Evolutionary conservation across 129 eudicot genomes (phyloP), one percentile per base, ranked within the genome.

Genomic region (Flaveria sonorensis): DNA sequence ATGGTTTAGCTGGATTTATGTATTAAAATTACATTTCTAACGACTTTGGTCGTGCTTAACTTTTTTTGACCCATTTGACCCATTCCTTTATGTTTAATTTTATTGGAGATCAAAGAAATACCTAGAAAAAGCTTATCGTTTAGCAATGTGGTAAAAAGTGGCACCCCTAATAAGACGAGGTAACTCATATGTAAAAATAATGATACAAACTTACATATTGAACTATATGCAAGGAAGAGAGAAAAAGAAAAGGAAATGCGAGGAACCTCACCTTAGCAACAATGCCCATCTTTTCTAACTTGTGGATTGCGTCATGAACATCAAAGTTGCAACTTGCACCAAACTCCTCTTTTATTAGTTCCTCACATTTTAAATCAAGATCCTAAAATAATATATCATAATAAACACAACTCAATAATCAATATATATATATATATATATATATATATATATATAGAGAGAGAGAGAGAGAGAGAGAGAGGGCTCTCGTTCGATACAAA

Each of bases 301-400:
- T 93, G 55, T 82, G 82, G 32, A 93, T 91, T 21, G 98, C 98
- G 86, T 93, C 97, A 73, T 91, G 92, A 59, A 93, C 97, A 70
- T 93, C 98, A 83, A 93, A 93, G 80, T 93, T 81, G 78, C 96
- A 89, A 70, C 60, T 70, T 85, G 84, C 96, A 72, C 90, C 93
- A 80, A 91, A 93, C 67, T 91, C 98, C 80, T 93, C 98, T 68
- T 77, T 85, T 61, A 93, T 86, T 65, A 93, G 76, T 83, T 87
- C 93, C 83, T 93, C 98, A 20, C 97, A 90, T 62, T 83, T 88
- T 62, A 71, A 59, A 72, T 94, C 97, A 86, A 94, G 97, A 80
- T 91, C 97, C 98, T 94, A 76, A 55, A 19, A 61, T 26, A 7
- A 66, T 19, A 57, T 57, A 60, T 62, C 60, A 65, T 66, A 36